These are phyloP conservation scores for Penicillium sp. DNA, from an alignment of 2,329 filamentous ascomycete species.

Conservation along the genomic window DNA sequence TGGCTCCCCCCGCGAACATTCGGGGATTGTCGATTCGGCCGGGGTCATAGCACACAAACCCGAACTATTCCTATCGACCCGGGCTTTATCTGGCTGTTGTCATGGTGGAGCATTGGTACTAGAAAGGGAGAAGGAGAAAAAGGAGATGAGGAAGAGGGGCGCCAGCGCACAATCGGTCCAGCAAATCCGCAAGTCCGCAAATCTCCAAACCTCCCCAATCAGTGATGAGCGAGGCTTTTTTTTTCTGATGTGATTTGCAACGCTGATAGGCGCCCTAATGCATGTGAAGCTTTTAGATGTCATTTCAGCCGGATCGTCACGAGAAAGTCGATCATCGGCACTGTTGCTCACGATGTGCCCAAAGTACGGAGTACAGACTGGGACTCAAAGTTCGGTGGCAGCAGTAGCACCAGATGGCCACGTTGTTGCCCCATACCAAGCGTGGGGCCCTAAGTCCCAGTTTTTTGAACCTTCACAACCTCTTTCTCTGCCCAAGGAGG, in stretches of 20 bases:
- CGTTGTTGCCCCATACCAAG: conserved; percentile 11
- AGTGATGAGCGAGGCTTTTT: not conserved
- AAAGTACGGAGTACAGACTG: conserved; percentile 1
- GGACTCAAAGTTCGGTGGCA: conserved; percentile 1
- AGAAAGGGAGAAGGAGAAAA: not conserved
- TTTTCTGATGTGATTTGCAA: conserved; percentile 13
- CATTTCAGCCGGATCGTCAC: conserved; percentile 5
- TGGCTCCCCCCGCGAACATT: not conserved
- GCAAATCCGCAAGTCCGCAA: not conserved
- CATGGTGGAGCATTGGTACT: not conserved
- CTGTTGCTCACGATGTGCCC: conserved; percentile 1
- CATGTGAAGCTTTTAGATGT: conserved; percentile 16
- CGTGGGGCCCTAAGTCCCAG: not conserved
- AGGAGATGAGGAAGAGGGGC: not conserved
- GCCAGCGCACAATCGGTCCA: not conserved
- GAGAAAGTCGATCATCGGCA: conserved; percentile 1
- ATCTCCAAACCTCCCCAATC: not conserved
- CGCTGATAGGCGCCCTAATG: conserved; percentile 17
- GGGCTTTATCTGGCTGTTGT: not conserved
- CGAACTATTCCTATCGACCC: not conserved
- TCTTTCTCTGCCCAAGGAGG: not conserved
- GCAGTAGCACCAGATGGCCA: conserved; percentile 8
- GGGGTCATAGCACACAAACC: conserved; percentile 7
- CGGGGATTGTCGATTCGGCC: conserved; percentile 9
- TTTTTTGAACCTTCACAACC: not conserved